Base-by-base conservation (phyloP, 805 yeast genomes). In the Pichia deserticola region DNA sequence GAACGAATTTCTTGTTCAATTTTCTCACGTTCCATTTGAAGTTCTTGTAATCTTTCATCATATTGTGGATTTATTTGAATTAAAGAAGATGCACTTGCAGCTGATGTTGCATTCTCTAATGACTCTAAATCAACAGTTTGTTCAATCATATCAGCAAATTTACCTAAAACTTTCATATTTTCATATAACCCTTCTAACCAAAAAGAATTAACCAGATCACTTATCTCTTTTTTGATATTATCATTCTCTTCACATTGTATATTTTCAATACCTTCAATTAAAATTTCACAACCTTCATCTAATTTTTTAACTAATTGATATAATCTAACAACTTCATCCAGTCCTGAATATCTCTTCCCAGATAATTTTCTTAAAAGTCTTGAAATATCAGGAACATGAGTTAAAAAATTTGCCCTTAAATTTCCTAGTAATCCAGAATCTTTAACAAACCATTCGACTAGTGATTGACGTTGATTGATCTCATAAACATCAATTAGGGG, bases 111-210 rank as follows among this genome's bases (percentile, higher is more conserved):
- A 42, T 82, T 75, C 42, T 86, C 90, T 51, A 89, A 73, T 3
- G 95, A 89, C 25, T 84, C 79, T 43, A 93, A 71, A 62, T 93
- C 99, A 29, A 93, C 82, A 0, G 98, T 90, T 3, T 95, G 84
- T 64, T 93, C 97, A 9, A 93, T 90, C 62, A 93, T 73, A 61
- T 89, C 96, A 63, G 86, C 84, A 39, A 85, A 77, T 57, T 86
- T 89, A 15, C 68, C 62, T 45, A 93, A 71, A 1, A 85, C 77
- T 3, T 63, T 66, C 37, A 75, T 68, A 47, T 74, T 68, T 30
- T 74, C 73, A 13, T 66, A 59, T 20, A 92, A 61, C 1, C 87
- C 87, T 1, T 63, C 65, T 3, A 79, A 63, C 86, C 95, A 92
- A 38, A 71, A 67, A 20, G 64, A 56, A 11, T 67, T 60, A 9